Base-by-base conservation (phyloP, 2,329 filamentous ascomycete genomes). In the Zymoseptoria ardabiliae region DNA sequence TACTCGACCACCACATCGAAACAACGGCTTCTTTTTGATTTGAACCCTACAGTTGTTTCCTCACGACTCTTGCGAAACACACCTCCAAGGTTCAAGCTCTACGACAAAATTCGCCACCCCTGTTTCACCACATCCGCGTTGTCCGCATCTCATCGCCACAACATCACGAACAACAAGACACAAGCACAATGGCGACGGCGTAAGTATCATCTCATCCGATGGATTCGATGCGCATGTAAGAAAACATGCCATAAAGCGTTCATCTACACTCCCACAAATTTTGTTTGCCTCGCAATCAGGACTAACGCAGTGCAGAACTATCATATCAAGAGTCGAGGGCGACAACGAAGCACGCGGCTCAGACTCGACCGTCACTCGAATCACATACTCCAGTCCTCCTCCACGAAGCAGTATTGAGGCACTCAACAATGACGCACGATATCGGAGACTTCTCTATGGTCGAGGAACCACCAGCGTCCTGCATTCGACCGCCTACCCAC, bases 1-100 rank as follows among this genome's bases (percentile, higher is more conserved):
- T 85, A 77, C 54, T 90, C 20, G 51, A 41, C 21, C n/a, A 50
- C 50, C 48, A 19, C 50, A 23, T 21, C 28, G 50, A 30, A 23
- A 20, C 57, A 19, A 75, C 73, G n/a, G 69, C 50, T 30, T 23
- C 28, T 19, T n/a, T 35, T 56, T n/a, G 28, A 50, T 22, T 45
- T 20, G 19, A 20, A 10, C 7, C 10, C 21, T 50, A 11, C 50
- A 22, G 25, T 28, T 8, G 25, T 28, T 28, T 9, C 35, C 35
- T 49, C 9, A 9, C 25, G 17, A 19, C 6, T 21, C 23, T 35
- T 49, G 30, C 54, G 49, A 28, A 49, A 20, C 41, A 50, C 53
- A 45, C 19, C 11, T 13, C 11, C 55, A 60, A 53, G 57, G 49
- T 53, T 58, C 21, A 51, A 50, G 50, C 55, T 52, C 53, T 57